A percentile compares a stretch with the other conserved stretches of the same genome.
Conservation (phyloP, 306 rosid species). For the Glycine latifolia region DNA sequence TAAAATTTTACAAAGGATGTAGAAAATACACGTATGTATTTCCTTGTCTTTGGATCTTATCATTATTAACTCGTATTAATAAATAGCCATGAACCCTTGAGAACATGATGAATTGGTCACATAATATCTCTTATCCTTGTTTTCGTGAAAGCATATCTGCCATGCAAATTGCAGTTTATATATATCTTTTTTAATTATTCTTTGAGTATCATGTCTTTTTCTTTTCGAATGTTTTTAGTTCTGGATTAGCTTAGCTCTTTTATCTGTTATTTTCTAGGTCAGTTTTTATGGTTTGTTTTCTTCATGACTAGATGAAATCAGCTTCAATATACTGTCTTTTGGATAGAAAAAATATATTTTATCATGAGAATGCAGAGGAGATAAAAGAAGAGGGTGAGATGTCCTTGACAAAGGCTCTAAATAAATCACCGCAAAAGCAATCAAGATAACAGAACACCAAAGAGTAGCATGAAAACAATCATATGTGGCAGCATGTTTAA, state of each 20-base stretch:
- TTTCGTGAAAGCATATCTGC: conserved; percentile 27
- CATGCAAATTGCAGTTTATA: conserved; percentile 4
- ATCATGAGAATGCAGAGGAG: conserved; percentile 2
- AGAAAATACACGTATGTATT: conserved; percentile 96
- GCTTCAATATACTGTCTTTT: neutral
- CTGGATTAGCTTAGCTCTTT: conserved; percentile 15
- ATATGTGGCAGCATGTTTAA: neutral
- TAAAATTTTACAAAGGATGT: conserved; percentile 95
- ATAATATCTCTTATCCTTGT: conserved; percentile 17
- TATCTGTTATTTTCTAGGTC: neutral
- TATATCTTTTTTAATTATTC: neutral
- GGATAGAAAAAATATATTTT: conserved; percentile 5
- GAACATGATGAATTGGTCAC: too few relatives aligned
- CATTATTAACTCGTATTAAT: conserved; percentile 10
- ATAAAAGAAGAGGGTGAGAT: conserved; percentile 20
- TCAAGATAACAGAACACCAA: neutral
- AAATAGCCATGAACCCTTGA: neutral
- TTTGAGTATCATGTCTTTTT: neutral
- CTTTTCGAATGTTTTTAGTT: conserved; percentile 30
- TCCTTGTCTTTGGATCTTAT: conserved; percentile 12
- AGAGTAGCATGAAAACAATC: conserved; percentile 19
- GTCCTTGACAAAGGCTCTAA: conserved; percentile 5
- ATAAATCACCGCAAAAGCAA: neutral
- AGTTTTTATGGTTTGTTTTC: neutral
- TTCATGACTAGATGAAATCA: conserved; percentile 12